Conservation (phyloP, 257 asterid genomes). For the Solanum ossicruentum region DNA sequence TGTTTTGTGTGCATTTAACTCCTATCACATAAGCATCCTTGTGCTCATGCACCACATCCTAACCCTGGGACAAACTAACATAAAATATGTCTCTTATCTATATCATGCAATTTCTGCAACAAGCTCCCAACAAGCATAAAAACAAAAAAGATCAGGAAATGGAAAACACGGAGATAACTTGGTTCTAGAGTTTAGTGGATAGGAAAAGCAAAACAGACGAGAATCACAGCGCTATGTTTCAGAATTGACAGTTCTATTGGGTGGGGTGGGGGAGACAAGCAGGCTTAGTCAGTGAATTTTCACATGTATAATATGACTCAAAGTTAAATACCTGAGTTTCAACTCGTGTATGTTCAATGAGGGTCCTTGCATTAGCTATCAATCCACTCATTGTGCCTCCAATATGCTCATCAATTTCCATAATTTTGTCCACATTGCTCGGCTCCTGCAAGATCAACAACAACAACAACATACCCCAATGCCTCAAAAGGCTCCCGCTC, state of each 20-base stretch:
- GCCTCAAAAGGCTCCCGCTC: too few relatives aligned
- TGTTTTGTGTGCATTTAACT: not conserved
- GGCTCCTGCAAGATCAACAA: constrained; percentile 27
- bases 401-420: constrained; percentile 89
- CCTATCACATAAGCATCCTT: not conserved
- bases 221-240: too few relatives aligned
- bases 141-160: not conserved
- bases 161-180: not conserved
- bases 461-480: too few relatives aligned
- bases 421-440: constrained; percentile 50
- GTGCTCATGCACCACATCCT: not conserved
- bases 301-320: not conserved
- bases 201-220: not conserved
- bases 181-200: not conserved
- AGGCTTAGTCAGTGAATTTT: not conserved
- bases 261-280: not conserved
- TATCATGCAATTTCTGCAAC: not conserved
- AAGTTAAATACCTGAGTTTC: constrained; percentile 67
- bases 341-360: constrained; percentile 90
- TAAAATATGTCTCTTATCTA: not conserved
- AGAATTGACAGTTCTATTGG: constrained; percentile 24
- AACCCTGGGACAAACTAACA: not conserved
- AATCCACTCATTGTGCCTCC: constrained; percentile 97
- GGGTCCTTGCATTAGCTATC: constrained; percentile 92
- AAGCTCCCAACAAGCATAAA: not conserved